Base-by-base conservation (phyloP, 495 filamentous ascomycete genomes). In the Xylaria flabelliformis region DNA sequence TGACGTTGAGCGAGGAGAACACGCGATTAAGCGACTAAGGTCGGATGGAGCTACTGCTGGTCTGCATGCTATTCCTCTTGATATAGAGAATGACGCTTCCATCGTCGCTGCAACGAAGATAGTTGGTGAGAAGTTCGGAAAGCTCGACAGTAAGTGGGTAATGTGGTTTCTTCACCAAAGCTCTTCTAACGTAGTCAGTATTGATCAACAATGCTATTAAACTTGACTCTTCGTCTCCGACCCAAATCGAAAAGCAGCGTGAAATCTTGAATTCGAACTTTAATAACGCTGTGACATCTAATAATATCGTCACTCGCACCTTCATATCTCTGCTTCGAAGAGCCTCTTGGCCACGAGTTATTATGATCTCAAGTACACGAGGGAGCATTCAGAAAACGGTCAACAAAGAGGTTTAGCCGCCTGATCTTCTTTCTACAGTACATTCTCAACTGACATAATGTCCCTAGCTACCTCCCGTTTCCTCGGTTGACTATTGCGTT, bases 271-370 rank as follows among this genome's bases (percentile, higher is more conserved):
- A 76, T 77, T 17, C 77, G 74, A 67, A 79, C 74, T 79, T 73
- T 62, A 75, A 74, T 50, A 70, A 56, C 32, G 26, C 64, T 44
- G 74, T 83, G 24, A 78, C 78, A 34, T 82, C 81, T 13, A 73
- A 82, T 17, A 69, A 72, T 9, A 66, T 77, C 24, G 71, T 83
- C n/a, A 80, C 77, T n/a, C 76, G 64, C 3, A 75, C 76, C 5
- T 82, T 85, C 67, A 64, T 74, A 3, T 74, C 78, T 7, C 70
- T 83, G 8, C 78, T 83, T 15, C 75, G 61, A 42, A 75, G 75
- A 65, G 71, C 74, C 13, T 41, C 71, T 2, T 64, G 71, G 69
- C 69, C 72, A 2, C 64, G 73, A 59, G 75, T 77, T 26, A 70
- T 78, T 34, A 76, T 75, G 74, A 73, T 72, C n/a, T 78, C 76